Conservation (phyloP, 2,329 filamentous ascomycete genomes). For the Colletotrichum sp. region DNA sequence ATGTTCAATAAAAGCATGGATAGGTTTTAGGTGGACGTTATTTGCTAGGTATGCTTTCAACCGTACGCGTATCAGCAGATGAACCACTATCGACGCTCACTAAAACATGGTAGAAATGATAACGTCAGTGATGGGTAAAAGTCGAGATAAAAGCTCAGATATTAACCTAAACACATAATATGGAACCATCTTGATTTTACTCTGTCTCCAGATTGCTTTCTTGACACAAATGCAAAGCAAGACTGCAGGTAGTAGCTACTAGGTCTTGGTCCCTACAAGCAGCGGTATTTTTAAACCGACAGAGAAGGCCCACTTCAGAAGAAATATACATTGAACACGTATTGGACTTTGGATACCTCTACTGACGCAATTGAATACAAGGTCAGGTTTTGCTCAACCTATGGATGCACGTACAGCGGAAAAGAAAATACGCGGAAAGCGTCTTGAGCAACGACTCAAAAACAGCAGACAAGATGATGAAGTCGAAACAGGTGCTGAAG, state of each 20-base stretch:
- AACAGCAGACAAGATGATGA: fast-evolving
- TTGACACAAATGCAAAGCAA: background rate
- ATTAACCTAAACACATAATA: fast-evolving
- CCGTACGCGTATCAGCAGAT: background rate
- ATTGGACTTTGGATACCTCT: background rate
- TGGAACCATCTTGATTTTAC: background rate
- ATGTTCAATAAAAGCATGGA: background rate
- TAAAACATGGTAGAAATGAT: fast-evolving
- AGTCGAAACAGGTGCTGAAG: background rate
- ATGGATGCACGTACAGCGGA: background rate
- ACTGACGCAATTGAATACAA: background rate
- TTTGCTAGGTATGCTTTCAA: background rate
- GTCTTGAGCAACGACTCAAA: background rate
- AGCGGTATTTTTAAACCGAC: no score
- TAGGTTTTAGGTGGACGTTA: background rate
- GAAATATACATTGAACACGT: background rate
- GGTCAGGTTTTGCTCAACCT: background rate
- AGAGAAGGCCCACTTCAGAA: no score
- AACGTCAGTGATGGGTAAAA: background rate
- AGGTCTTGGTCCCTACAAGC: fast-evolving
- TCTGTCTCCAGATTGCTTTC: background rate
- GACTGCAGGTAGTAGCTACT: fast-evolving
- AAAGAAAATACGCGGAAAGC: background rate
- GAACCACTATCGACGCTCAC: background rate
- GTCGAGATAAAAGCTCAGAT: background rate